phyloP scores from a whole-genome alignment of 73 alveolate species.

The Effrenium voratum region DNA sequence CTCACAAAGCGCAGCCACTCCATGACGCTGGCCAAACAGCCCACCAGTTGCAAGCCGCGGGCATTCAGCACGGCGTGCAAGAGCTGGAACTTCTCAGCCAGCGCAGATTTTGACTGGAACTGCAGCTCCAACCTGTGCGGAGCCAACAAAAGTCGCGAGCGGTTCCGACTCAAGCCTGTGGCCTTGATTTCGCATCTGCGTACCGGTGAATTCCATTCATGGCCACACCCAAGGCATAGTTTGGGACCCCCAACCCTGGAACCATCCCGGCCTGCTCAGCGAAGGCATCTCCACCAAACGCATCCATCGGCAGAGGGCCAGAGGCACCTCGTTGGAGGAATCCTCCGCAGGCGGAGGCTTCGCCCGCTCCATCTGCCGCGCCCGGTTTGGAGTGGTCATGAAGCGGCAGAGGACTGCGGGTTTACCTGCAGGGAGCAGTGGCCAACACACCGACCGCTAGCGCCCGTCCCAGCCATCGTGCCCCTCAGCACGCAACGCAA shows the following conservation, averaged over 20 bases:
- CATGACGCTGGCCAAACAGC: background rate
- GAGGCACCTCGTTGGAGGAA: background rate
- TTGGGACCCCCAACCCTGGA: background rate
- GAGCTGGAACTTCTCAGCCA: conserved; percentile 1
- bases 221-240: too few species aligned
- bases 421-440: conserved; percentile 3
- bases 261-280: background rate
- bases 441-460: too few species aligned
- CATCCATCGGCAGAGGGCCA: conserved; percentile 20
- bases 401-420: conserved; percentile 12
- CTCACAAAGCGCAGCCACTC: conserved; percentile 15
- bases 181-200: background rate
- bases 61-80: conserved; percentile 7
- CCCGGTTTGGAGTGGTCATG: background rate
- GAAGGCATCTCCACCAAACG: conserved; percentile 53
- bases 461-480: background rate
- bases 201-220: background rate
- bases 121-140: conserved; percentile 42
- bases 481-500: background rate
- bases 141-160: background rate
- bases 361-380: background rate
- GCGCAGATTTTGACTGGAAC: conserved; percentile 2
- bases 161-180: background rate
- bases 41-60: background rate
- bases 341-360: background rate